These are phyloP conservation scores for Paecilomyces variotii DNA, from an alignment of 2,329 filamentous ascomycete species.

Conservation along the genomic window DNA sequence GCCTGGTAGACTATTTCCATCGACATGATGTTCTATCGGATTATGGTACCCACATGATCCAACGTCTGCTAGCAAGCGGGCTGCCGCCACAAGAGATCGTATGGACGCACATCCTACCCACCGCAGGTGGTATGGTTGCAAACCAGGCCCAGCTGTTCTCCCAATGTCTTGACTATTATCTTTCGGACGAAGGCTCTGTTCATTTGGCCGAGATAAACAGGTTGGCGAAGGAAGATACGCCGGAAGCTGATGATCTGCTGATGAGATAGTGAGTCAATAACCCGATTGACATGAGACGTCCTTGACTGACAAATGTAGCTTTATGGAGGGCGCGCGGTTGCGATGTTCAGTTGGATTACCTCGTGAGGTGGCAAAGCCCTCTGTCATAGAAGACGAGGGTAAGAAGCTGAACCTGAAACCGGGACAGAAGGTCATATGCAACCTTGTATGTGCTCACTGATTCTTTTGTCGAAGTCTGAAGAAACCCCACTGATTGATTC, in stretches of 20 bases:
- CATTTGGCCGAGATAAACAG: constrained; percentile 43
- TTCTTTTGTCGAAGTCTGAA: constrained; percentile 1
- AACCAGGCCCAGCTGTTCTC: constrained; percentile 53
- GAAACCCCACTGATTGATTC: background rate
- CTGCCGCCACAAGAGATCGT: constrained; percentile 44
- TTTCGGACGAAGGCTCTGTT: constrained; percentile 40
- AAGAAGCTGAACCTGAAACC: constrained; percentile 24
- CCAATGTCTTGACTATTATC: constrained; percentile 51
- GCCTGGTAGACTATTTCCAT: constrained; percentile 33
- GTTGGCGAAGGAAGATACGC: constrained; percentile 39
- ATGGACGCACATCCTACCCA: constrained; percentile 51
- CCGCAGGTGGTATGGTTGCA: constrained; percentile 47
- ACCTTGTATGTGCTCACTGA: constrained; percentile 22
- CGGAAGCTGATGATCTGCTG: constrained; percentile 40
- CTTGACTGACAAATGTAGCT: constrained; percentile 15
- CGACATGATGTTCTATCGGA: constrained; percentile 37
- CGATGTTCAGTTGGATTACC: constrained; percentile 30
- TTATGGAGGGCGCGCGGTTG: constrained; percentile 34
- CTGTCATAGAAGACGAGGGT: constrained; percentile 26
- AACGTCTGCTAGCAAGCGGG: constrained; percentile 42
- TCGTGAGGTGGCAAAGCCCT: constrained; percentile 25
- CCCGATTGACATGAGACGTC: constrained; percentile 1
- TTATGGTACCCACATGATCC: constrained; percentile 51
- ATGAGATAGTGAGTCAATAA: constrained; percentile 40
- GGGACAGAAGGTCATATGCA: constrained; percentile 28